A percentile compares a stretch with the other conserved stretches of the same genome.
These are phyloP conservation scores for Tylopilus rubrobrunneus DNA, from an alignment of 768 basidiomycete genomes.

Conservation along the genomic window DNA sequence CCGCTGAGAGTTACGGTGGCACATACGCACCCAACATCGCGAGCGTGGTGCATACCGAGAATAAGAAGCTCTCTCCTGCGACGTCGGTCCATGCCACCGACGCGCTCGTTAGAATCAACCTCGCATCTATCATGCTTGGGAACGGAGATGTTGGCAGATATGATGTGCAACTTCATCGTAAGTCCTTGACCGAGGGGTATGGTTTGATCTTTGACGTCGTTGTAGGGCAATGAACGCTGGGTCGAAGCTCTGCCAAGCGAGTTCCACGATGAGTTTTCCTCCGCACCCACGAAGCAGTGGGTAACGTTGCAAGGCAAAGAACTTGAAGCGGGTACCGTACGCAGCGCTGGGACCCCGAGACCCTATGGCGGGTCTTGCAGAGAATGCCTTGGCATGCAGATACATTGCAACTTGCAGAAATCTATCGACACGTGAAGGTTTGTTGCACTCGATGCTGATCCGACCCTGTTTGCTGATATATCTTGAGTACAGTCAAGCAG, in stretches of 20 bases:
- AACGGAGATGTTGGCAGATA: conserved; percentile 66
- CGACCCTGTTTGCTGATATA: not conserved
- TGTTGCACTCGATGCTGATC: conserved; percentile 1
- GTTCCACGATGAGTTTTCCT: no score
- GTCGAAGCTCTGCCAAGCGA: no score
- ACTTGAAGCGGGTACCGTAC: no score
- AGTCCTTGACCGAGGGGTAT: conserved; percentile 12
- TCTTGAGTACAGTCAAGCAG: conserved; percentile 78
- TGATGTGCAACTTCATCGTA: conserved; percentile 85
- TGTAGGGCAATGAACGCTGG: no score
- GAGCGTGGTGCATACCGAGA: conserved; percentile 74
- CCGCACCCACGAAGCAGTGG: no score
- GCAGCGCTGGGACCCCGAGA: no score
- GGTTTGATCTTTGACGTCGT: not conserved
- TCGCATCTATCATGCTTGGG: conserved; percentile 79
- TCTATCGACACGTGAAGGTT: conserved; percentile 78
- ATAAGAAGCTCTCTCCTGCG: conserved; percentile 50
- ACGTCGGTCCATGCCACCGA: conserved; percentile 40
- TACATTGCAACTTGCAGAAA: no score
- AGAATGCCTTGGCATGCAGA: conserved; percentile 88
- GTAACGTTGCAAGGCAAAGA: conserved; percentile 46
- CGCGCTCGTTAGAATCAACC: conserved; percentile 63
- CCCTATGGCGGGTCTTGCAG: no score
- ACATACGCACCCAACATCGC: conserved; percentile 86
- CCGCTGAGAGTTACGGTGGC: conserved; percentile 77